Evolutionary conservation across 305 asterid species (phyloP).

Genomic region (Vinca major): DNA sequence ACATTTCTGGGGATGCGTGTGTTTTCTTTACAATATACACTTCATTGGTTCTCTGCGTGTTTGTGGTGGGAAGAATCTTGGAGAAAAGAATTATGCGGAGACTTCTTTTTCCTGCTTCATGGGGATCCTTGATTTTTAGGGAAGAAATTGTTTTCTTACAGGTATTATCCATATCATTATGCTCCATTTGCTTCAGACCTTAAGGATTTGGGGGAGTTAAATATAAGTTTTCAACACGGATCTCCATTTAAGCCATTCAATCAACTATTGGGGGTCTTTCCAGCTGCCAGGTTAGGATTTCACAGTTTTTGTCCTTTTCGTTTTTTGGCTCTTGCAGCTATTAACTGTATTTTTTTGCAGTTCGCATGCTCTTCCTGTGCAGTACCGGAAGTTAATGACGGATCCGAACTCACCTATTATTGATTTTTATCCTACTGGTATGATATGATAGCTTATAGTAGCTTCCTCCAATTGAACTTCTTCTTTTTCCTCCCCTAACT

Average conservation of each 20-base stretch:
- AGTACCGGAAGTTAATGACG: conserved; percentile 78
- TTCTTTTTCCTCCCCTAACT: conserved; percentile 7
- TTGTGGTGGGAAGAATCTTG: background rate
- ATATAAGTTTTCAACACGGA: conserved; percentile 69
- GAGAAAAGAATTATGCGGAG: background rate
- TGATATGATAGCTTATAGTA: conserved; percentile 15
- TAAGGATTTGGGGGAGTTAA: conserved; percentile 61
- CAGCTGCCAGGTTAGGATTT: conserved; percentile 77
- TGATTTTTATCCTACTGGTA: conserved; percentile 92
- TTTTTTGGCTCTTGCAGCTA: conserved; percentile 8
- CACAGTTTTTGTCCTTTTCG: conserved; percentile 6
- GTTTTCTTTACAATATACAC: background rate
- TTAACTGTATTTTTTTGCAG: conserved; percentile 46
- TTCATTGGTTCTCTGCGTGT: background rate
- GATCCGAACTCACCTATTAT: conserved; percentile 83
- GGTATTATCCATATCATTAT: conserved; percentile 96
- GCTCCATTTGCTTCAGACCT: conserved; percentile 99
- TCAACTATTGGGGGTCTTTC: conserved; percentile 91
- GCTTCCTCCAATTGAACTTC: conserved; percentile 3
- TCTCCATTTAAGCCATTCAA: conserved; percentile 94
- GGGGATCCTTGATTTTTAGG: background rate
- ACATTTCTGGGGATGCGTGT: background rate
- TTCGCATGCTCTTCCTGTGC: conserved; percentile 88
- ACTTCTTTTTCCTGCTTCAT: background rate
- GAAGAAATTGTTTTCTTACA: conserved; percentile 27